phyloP scores from a whole-genome alignment of 371 early-diverging fungal genomes.

The Apophysomyces trapeziformis region DNA sequence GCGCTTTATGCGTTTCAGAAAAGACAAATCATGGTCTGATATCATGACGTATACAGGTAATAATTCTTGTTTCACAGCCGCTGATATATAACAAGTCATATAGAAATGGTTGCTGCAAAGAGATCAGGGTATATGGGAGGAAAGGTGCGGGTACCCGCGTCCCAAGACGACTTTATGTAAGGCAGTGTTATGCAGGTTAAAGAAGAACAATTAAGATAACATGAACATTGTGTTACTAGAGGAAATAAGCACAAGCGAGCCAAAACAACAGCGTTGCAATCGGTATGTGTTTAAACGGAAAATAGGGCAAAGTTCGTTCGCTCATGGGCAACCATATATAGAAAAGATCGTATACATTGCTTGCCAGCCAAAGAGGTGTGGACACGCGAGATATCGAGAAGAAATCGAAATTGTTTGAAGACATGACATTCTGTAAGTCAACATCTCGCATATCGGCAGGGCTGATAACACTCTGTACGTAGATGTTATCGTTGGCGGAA shows the following conservation, averaged over 20 bases:
- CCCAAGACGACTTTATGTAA: conserved; percentile 23
- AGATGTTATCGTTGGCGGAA: conserved; percentile 55
- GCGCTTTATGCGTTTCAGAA: conserved; percentile 63
- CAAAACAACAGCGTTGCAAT: conserved; percentile 4
- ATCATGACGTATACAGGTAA: conserved; percentile 57
- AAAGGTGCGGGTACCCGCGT: conserved; percentile 21
- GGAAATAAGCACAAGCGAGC: conserved; percentile 7
- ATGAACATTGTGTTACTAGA: background rate
- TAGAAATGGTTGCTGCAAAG: conserved; percentile 25
- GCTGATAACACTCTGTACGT: background rate
- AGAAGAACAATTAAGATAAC: background rate
- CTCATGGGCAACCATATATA: background rate
- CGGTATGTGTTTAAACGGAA: conserved; percentile 18
- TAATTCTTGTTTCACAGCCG: background rate
- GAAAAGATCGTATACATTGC: conserved; percentile 24
- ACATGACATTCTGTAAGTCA: conserved; percentile 62
- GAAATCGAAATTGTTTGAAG: conserved; percentile 57
- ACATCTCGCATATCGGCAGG: background rate
- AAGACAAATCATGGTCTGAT: conserved; percentile 68
- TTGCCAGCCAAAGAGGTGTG: conserved; percentile 47
- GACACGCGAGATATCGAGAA: conserved; percentile 46
- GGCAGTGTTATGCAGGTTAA: too few relatives aligned
- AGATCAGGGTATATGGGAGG: conserved; percentile 35
- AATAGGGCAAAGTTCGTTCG: background rate
- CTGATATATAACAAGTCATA: conserved; percentile 4